Base-by-base conservation (phyloP, 1,284 basidiomycete species). In the Cystobasidium sp. region DNA sequence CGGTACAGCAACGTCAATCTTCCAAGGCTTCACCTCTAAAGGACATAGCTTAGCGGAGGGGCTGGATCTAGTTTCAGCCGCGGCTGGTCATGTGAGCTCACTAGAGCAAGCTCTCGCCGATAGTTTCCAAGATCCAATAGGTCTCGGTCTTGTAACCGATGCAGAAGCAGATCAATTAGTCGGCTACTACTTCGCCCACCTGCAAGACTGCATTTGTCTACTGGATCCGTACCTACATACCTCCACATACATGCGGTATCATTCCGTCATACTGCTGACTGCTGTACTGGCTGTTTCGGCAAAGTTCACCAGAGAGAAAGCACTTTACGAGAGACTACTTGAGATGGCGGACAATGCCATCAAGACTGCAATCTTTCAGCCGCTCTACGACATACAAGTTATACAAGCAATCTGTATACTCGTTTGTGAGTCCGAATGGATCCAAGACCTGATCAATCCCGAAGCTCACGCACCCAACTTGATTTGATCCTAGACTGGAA, bases 391-490 rank as follows among this genome's bases (percentile, higher is more conserved):
- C 10, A 12, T 55, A 31, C 53, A 55, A 31, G 53, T 55, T 31
- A 55, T 55, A 55, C 53, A 55, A 31, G 53, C 53, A 22, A 55
- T 55, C 22, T 55, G 53, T 31, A 55, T 55, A 22, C 24, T 55
- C 14, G 53, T 55, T 7, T 55, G 53, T 55, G 46, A 49, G 46
- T 12, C 14, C 53, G 47, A 14, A 20, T 51, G 47, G 16, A 20
- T 55, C 53, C n/a, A 4, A 55, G 16, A 1, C 16, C 47, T 20
- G 20, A 51, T 51, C 47, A 16, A 51, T 14, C 47, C 20, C 14
- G 47, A 14, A 20, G 47, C 14, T 51, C 47, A 16, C 16, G 20
- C 47, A 16, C 47, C 47, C n/a, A n/a, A n/a, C n/a, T n/a, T n/a
- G 6, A 12, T 12, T 20, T 55, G 14, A 12, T 55, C 7, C 3